Base-by-base conservation (phyloP, 2,329 filamentous ascomycete species). In the Sporothrix humicola region DNA sequence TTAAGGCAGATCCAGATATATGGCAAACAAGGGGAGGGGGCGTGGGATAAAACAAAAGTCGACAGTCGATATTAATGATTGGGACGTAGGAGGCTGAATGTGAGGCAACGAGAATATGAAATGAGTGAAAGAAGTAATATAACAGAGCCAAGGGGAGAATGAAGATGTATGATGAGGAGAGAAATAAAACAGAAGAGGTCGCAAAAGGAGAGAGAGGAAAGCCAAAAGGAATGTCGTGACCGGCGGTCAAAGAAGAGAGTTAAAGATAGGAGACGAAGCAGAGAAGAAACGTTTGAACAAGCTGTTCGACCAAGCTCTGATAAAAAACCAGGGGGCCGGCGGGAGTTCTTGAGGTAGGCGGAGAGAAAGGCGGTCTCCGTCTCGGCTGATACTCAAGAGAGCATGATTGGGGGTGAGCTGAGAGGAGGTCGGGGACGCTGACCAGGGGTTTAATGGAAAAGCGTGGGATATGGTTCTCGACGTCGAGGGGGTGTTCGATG, bases 381-480 rank as follows among this genome's bases (percentile, higher is more conserved):
- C 46, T 72, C 58, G 59, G 59, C 58, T 56, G 59, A 46, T 46
- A 52, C 70, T 72, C 70, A 65, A 72, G 70, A 72, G 9, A 72
- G 54, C 70, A 72, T 66, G 59, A 72, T 15, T 44, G 69, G 48
- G 20, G 69, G 7, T 50, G n/a, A 42, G 9, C 15, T 15, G 13
- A 66, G 31, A 44, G n/a, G 10, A 66, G 48, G 59, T 42, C 59
- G 69, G 44, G 44, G 44, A 13, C 20, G 69, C 37, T 65, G 69
- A 72, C 69, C 58, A 61, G 71, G 71, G 71, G 71, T 72, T 72
- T 66, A 66, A 66, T 72, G 71, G 48, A 66, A 70, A 48, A 66
- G 70, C 31, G n/a, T 26, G 59, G 48, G 71, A 56, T 68, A 42
- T 50, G 12, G 46, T n/a, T 58, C n/a, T 59, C 37, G 68, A 26